Percentiles rank a stretch among this genome's conserved stretches.
These are phyloP conservation scores for Bothia castanella DNA, from an alignment of 1,284 basidiomycete species.

Conservation along the genomic window DNA sequence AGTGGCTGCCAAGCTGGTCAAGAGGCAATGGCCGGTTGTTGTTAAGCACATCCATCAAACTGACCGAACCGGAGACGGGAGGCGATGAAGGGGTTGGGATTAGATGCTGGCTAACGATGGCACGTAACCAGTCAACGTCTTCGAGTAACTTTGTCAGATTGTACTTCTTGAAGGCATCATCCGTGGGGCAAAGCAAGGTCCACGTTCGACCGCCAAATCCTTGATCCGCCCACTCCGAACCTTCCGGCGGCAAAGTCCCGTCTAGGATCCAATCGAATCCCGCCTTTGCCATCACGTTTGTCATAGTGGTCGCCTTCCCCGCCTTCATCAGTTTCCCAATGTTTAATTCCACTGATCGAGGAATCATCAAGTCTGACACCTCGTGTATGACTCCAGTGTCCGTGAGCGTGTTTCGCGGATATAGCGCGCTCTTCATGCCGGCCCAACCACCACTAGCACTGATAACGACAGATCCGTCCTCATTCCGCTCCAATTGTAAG, in stretches of 20 bases:
- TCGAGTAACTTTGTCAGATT: slow-evolving; percentile 80
- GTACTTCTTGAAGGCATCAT: slow-evolving; percentile 86
- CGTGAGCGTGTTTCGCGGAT: slow-evolving; percentile 68
- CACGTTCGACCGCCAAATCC: slow-evolving; percentile 53
- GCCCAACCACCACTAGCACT: slow-evolving; percentile 74
- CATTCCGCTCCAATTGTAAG: slow-evolving; percentile 51
- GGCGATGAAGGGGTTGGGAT: slow-evolving; percentile 53
- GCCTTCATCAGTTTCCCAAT: slow-evolving; percentile 88
- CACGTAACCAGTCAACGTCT: slow-evolving; percentile 55
- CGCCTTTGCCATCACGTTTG: slow-evolving; percentile 74
- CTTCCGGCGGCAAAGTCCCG: slow-evolving; percentile 71
- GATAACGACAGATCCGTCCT: slow-evolving; percentile 50
- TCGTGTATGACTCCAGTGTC: slow-evolving; percentile 91
- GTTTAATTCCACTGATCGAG: slow-evolving; percentile 82
- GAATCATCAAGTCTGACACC: slow-evolving; percentile 84
- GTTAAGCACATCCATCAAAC: slow-evolving; percentile 42
- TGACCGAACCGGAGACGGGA: slow-evolving; percentile 19
- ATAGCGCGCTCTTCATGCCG: slow-evolving; percentile 57
- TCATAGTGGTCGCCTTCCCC: slow-evolving; percentile 85
- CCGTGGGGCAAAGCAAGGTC: slow-evolving; percentile 88
- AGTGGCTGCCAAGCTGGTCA: slow-evolving; percentile 67
- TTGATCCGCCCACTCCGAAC: slow-evolving; percentile 53
- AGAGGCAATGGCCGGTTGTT: slow-evolving; percentile 71
- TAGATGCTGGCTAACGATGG: slow-evolving; percentile 86
- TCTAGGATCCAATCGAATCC: slow-evolving; percentile 89